Conservation (phyloP, 495 filamentous ascomycete genomes). For the Penicillium canescens region DNA sequence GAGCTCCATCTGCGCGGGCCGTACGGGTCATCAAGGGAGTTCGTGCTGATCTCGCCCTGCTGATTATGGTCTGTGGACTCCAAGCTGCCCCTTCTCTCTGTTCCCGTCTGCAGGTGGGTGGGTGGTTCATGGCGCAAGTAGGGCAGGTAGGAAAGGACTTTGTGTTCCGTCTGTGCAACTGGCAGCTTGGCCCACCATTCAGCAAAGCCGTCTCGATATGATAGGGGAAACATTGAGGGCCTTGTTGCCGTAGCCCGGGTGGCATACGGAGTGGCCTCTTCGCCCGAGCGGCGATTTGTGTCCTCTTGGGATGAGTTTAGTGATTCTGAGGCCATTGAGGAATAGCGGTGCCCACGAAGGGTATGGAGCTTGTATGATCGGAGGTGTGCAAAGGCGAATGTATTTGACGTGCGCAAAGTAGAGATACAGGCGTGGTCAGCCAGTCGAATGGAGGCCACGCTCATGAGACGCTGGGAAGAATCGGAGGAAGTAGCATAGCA, state of each 20-base stretch:
- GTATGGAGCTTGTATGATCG: no score
- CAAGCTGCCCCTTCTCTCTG: conserved; percentile 40
- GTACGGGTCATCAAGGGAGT: conserved; percentile 70
- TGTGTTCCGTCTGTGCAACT: conserved; percentile 58
- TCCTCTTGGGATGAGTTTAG: conserved; percentile 32
- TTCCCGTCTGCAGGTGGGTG: conserved; percentile 69
- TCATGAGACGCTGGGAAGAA: conserved; percentile 12
- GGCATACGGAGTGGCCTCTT: conserved; percentile 40
- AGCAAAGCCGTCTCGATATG: conserved; percentile 84
- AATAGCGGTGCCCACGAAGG: conserved; percentile 17
- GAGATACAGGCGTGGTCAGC: conserved; percentile 11
- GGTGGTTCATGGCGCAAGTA: conserved; percentile 74
- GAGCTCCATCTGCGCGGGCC: conserved; percentile 86
- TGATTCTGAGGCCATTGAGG: conserved; percentile 45
- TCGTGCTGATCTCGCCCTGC: conserved; percentile 36
- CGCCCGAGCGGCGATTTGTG: conserved; percentile 21
- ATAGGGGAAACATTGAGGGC: conserved; percentile 70
- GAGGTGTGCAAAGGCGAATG: no score
- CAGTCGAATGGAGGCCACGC: conserved; percentile 5
- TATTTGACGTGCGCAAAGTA: not conserved
- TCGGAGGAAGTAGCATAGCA: no score
- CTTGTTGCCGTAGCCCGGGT: conserved; percentile 41
- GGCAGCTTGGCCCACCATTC: conserved; percentile 82
- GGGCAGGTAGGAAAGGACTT: conserved; percentile 84
- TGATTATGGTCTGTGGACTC: conserved; percentile 41